A percentile compares a stretch with the other conserved stretches of the same genome.
phyloP scores from a whole-genome alignment of 805 yeast genomes.

The Candida loeiensis region DNA sequence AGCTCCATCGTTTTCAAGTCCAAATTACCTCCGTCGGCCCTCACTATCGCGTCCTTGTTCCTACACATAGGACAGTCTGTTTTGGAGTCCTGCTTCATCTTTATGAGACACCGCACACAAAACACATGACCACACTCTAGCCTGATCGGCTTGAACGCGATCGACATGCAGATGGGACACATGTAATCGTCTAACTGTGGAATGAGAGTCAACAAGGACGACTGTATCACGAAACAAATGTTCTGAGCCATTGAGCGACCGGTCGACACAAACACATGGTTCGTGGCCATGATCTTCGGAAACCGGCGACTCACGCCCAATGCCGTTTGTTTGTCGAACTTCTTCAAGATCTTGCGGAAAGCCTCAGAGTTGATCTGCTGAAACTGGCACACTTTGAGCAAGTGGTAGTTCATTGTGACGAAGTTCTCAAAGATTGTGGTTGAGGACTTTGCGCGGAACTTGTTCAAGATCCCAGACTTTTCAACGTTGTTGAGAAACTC shows the following conservation, averaged over 20 bases:
- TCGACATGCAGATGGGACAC: constrained; percentile 68
- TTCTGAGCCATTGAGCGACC: constrained; percentile 51
- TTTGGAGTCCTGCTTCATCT: constrained; percentile 56
- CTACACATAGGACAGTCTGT: constrained; percentile 69
- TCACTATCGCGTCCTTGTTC: constrained; percentile 45
- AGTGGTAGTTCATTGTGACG: constrained; percentile 48
- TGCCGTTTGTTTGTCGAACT: constrained; percentile 70
- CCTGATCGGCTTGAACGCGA: constrained; percentile 70
- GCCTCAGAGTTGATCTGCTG: constrained; percentile 64
- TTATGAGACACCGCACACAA: constrained; percentile 70
- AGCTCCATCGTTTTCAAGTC: constrained; percentile 51
- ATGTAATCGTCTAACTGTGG: constrained; percentile 76
- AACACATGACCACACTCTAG: constrained; percentile 64
- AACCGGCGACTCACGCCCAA: constrained; percentile 45
- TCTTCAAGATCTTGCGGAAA: constrained; percentile 63
- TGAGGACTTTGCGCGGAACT: constrained; percentile 47
- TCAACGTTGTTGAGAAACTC: constrained; percentile 40
- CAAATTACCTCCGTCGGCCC: constrained; percentile 58
- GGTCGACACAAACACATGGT: constrained; percentile 38
- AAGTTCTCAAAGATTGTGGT: constrained; percentile 47
- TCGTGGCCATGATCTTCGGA: constrained; percentile 41
- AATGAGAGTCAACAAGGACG: constrained; percentile 49
- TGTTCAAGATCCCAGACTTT: constrained; percentile 30
- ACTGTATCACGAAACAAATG: constrained; percentile 54
- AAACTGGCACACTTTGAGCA: constrained; percentile 56